Conservation (phyloP, 1,284 basidiomycete genomes). For the Cryptococcus sp. region DNA sequence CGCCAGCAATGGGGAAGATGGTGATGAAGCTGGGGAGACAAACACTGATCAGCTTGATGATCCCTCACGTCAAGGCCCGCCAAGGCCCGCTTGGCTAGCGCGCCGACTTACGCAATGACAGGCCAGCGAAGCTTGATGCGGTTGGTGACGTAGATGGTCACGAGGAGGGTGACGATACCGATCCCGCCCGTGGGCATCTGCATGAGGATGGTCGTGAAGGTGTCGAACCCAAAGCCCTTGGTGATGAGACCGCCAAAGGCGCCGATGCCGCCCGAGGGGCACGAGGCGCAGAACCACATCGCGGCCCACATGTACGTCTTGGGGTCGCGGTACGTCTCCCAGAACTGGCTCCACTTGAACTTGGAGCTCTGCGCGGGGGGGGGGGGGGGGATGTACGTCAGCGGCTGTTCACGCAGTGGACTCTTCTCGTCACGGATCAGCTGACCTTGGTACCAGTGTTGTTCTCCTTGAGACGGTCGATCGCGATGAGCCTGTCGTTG, state of each 20-base stretch:
- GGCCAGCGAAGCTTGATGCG: slow-evolving; percentile 56
- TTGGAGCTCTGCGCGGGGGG: slow-evolving; percentile 16
- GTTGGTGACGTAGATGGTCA: slow-evolving; percentile 52
- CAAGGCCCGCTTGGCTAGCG: too few species aligned
- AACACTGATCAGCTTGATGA: not conserved
- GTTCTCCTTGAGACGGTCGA: slow-evolving; percentile 47
- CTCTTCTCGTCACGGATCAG: too few species aligned
- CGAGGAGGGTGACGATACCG: slow-evolving; percentile 52
- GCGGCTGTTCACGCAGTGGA: too few species aligned
- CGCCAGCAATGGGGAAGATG: slow-evolving; percentile 44
- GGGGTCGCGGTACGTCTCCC: slow-evolving; percentile 45
- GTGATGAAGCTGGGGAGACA: slow-evolving; percentile 15
- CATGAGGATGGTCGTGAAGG: slow-evolving; percentile 48
- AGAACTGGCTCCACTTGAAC: slow-evolving; percentile 47
- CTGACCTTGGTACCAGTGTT: slow-evolving; percentile 44
- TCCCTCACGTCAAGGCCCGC: slow-evolving; percentile 2
- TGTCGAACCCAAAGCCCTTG: slow-evolving; percentile 41
- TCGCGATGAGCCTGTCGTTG: slow-evolving; percentile 44
- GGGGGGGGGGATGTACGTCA: too few species aligned
- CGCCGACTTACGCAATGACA: slow-evolving; percentile 49
- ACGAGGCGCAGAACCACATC: slow-evolving; percentile 42
- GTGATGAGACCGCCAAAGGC: slow-evolving; percentile 45
- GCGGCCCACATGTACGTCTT: slow-evolving; percentile 40
- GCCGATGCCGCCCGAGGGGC: slow-evolving; percentile 45
- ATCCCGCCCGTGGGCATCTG: slow-evolving; percentile 55